These are phyloP conservation scores for Yamadazyma atmosphaerica DNA, from an alignment of 1,139 yeast genomes.

Conservation along the genomic window DNA sequence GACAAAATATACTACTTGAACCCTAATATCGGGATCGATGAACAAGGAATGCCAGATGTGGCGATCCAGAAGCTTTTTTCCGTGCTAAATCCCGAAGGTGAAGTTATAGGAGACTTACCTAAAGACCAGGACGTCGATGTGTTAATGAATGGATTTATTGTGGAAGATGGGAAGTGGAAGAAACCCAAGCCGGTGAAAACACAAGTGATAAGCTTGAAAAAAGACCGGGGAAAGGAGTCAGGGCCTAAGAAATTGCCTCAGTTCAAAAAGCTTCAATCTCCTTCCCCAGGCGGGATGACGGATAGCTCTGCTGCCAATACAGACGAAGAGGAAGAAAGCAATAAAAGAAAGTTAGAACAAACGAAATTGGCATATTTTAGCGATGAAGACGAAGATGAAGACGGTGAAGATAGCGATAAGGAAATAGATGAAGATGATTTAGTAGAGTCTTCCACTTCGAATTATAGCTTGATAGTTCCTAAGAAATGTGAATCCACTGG, in stretches of 20 bases:
- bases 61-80: conserved; percentile 27
- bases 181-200: conserved; percentile 41
- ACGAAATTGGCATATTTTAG: conserved; percentile 54
- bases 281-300: conserved; percentile 33
- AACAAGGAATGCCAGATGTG: conserved; percentile 38
- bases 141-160: conserved; percentile 63
- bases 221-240: conserved; percentile 13
- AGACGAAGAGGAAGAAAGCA: conserved; percentile 38
- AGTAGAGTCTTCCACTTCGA: conserved; percentile 23
- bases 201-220: conserved; percentile 27
- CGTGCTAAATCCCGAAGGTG: conserved; percentile 23
- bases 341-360: conserved; percentile 46
- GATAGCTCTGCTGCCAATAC: conserved; percentile 42
- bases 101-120: conserved; percentile 53
- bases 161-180: conserved; percentile 40
- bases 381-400: conserved; percentile 40
- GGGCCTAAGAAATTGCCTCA: conserved; percentile 20
- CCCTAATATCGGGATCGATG: conserved; percentile 48
- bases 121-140: conserved; percentile 55
- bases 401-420: conserved; percentile 23
- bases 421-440: conserved; percentile 46
- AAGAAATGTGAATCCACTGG: conserved; percentile 56
- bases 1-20: conserved; percentile 57
- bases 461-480: conserved; percentile 44
- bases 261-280: conserved; percentile 27